These are phyloP conservation scores for Hymenoscyphus repandus DNA, from an alignment of 2,329 filamentous ascomycete genomes.

Conservation along the genomic window DNA sequence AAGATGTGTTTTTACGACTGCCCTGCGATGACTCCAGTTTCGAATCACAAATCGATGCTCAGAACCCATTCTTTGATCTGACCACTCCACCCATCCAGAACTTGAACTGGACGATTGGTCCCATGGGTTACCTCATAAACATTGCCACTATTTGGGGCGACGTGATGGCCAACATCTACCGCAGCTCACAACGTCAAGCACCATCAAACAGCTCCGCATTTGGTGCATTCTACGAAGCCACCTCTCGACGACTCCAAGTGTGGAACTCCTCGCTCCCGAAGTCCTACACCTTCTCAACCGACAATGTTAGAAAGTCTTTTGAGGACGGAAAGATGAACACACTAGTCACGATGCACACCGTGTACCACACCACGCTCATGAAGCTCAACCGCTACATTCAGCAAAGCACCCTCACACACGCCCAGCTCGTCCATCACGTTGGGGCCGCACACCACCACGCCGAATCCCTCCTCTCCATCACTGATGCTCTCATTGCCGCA, in stretches of 20 bases:
- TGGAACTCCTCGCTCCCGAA: slow-evolving; percentile 55
- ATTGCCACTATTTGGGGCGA: slow-evolving; percentile 62
- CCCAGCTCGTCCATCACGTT: slow-evolving; percentile 41
- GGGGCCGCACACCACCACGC: slow-evolving; percentile 47
- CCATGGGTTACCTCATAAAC: slow-evolving; percentile 55
- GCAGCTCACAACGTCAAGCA: slow-evolving; percentile 34
- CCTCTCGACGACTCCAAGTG: slow-evolving; percentile 46
- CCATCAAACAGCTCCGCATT: slow-evolving; percentile 29
- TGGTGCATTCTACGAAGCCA: slow-evolving; percentile 45
- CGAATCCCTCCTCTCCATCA: slow-evolving; percentile 44
- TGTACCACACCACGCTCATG: slow-evolving; percentile 61
- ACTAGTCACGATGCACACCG: slow-evolving; percentile 59
- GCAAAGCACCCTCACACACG: slow-evolving; percentile 36
- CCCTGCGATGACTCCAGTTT: slow-evolving; percentile 58
- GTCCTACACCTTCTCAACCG: slow-evolving; percentile 46
- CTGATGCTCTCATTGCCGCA: slow-evolving; percentile 36
- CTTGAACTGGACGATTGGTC: slow-evolving; percentile 30
- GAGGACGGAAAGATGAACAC: slow-evolving; percentile 49
- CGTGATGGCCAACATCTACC: slow-evolving; percentile 54
- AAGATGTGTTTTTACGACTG: slow-evolving; percentile 62
- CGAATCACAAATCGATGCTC: slow-evolving; percentile 52
- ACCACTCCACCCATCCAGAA: slow-evolving; percentile 37
- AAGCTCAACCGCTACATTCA: slow-evolving; percentile 59
- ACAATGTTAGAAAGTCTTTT: slow-evolving; percentile 53
- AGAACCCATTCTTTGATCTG: slow-evolving; percentile 56